These are phyloP conservation scores for Monosporascus cannonballus DNA, from an alignment of 2,329 filamentous ascomycete species.

Conservation along the genomic window DNA sequence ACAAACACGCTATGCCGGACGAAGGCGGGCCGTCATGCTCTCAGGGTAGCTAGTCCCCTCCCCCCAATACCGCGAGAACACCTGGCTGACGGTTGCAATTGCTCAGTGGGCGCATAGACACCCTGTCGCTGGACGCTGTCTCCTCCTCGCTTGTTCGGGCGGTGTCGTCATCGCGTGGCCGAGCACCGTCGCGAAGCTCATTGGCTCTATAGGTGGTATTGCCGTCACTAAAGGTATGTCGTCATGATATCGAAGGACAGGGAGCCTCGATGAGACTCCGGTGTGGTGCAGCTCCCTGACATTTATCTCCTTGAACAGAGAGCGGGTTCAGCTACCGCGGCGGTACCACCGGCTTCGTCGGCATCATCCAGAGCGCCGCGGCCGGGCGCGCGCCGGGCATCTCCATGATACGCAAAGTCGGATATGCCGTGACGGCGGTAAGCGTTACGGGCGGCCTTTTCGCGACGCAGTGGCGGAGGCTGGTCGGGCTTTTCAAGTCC, in stretches of 20 bases:
- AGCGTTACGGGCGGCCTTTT: neutral
- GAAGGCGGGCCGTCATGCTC: neutral
- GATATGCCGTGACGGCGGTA: neutral
- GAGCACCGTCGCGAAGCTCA: neutral
- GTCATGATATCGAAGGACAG: neutral
- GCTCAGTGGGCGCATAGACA: neutral
- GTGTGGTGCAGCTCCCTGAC: neutral
- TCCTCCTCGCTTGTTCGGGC: neutral
- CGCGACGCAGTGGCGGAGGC: neutral
- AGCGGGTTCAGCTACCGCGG: neutral
- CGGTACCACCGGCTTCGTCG: neutral
- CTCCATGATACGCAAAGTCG: neutral
- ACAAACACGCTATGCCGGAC: neutral
- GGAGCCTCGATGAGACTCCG: neutral
- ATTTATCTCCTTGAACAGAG: neutral
- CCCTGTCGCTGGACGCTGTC: neutral
- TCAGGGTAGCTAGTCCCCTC: neutral
- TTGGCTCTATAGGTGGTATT: neutral
- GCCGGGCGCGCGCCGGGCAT: neutral
- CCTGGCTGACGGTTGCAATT: neutral
- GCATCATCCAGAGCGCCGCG: constrained; percentile 1
- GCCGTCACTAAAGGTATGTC: neutral
- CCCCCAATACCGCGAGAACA: neutral
- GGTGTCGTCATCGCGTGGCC: neutral
- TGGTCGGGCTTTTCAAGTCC: neutral